Percentiles rank a stretch among this genome's conserved stretches.
These are phyloP conservation scores for Annona squamosa DNA, from an alignment of 164 flowering plant genomes.

Conservation along the genomic window DNA sequence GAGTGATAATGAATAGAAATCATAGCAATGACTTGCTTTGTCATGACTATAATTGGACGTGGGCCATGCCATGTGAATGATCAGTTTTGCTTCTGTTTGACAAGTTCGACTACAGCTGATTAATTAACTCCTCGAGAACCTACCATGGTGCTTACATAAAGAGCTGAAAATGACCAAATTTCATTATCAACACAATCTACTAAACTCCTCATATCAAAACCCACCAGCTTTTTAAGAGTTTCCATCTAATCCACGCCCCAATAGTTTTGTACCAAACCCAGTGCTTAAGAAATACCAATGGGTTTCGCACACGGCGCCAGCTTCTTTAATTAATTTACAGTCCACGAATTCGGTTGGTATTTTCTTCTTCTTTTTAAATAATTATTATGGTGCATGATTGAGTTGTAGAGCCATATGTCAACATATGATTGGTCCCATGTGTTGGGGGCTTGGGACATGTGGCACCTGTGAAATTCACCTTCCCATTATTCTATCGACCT, in stretches of 20 bases:
- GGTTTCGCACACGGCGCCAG: constrained; percentile 1
- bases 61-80: not conserved
- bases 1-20: too few species aligned
- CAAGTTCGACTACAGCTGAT: not conserved
- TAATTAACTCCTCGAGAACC: constrained; percentile 1
- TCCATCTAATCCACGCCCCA: not conserved
- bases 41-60: too few species aligned
- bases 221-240: not conserved
- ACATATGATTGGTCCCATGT: not conserved
- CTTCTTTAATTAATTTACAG: too few species aligned
- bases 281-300: not conserved
- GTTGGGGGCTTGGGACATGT: not conserved
- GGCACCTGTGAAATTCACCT: not conserved
- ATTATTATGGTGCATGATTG: not conserved
- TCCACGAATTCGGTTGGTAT: not conserved
- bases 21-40: too few species aligned
- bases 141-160: constrained; percentile 5
- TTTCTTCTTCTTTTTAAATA: not conserved
- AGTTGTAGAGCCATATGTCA: not conserved
- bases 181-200: not conserved
- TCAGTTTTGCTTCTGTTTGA: not conserved
- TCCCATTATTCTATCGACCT: not conserved
- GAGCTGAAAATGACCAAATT: not conserved
- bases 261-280: not conserved
- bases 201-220: not conserved